Evolutionary conservation across 768 basidiomycete genomes (phyloP).

Genomic region (Suillus subalutaceus): DNA sequence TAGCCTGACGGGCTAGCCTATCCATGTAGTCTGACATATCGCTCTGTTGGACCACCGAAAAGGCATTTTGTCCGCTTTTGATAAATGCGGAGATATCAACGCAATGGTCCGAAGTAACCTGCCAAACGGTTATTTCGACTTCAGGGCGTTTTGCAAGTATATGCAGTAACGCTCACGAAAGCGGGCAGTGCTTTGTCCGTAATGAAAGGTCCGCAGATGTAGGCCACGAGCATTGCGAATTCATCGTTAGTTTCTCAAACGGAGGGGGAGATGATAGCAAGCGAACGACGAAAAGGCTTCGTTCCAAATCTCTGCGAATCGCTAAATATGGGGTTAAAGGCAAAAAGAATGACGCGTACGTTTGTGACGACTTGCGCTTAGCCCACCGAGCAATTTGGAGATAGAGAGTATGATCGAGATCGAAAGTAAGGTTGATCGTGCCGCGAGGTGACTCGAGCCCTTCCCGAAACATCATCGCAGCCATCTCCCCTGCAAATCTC

Average conservation of each 20-base stretch:
- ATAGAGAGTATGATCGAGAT: slow-evolving; percentile 32
- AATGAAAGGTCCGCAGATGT: slow-evolving; percentile 25
- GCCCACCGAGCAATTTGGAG: slow-evolving; percentile 40
- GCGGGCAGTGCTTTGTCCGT: slow-evolving; percentile 28
- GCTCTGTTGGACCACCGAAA: slow-evolving; percentile 45
- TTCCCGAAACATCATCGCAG: slow-evolving; percentile 21
- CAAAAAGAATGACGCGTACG: slow-evolving; percentile 32
- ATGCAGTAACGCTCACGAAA: slow-evolving; percentile 37
- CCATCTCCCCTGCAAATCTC: slow-evolving; percentile 23
- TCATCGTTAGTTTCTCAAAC: slow-evolving; percentile 25
- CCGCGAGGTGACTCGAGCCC: slow-evolving; percentile 20
- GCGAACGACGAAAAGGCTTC: slow-evolving; percentile 49
- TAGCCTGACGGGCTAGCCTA: too few relatives aligned
- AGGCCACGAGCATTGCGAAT: slow-evolving; percentile 48
- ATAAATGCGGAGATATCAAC: slow-evolving; percentile 56
- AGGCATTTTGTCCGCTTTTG: slow-evolving; percentile 41
- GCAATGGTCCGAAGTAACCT: slow-evolving; percentile 52
- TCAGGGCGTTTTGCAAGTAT: not conserved
- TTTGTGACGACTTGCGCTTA: slow-evolving; percentile 27
- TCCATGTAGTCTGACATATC: slow-evolving; percentile 46
- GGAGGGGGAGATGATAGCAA: slow-evolving; percentile 41
- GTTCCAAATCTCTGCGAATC: slow-evolving; percentile 33
- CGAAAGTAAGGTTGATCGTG: slow-evolving; percentile 27
- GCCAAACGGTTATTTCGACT: slow-evolving; percentile 1
- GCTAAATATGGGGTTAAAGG: not conserved